Base-by-base conservation (phyloP, 257 asterid genomes). In the Nyctanthes arbortristis region DNA sequence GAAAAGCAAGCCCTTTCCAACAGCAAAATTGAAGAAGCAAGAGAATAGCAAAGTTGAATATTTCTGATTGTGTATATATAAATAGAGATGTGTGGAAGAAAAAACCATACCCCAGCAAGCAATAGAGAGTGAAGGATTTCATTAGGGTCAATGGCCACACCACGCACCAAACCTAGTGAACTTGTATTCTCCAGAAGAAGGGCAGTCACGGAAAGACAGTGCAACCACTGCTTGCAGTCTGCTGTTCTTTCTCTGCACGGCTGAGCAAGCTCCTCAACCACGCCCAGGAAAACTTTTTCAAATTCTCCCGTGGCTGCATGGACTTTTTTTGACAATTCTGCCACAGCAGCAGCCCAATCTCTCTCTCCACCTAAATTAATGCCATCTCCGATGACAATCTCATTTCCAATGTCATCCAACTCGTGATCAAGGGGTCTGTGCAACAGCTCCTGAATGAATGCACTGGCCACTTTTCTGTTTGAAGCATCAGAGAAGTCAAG, bases 241-340 rank as follows among this genome's bases (percentile, higher is more conserved):
- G 99, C 99, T 27, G 95, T 91, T 71, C 99, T 89, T 80, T 93
- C 99, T 77, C 99, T 78, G 81, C 99, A 93, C 62, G 99, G 91
- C 68, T 79, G 88, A 80, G 95, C 96, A 74, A 89, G 95, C 79
- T 84, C 97, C 68, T 84, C 96, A 34, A 91, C 79, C 67, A 89
- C 91, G n/a, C 70, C 65, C 58, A 91, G 84, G 43, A 91, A 82
- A 79, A 87, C 86, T 71, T 87, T 96, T 76, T 89, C 97, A 35
- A 89, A 89, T 80, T 93, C 99, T 67, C 99, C 96, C 5, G 75
- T 60, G 40, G 88, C 79, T 66, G 96, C 87, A 73, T 91, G 96
- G 61, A 91, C 94, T 80, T 85, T 84, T 75, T 80, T 89, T 58
- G 92, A 84, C 73, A 93, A 76, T 72, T 87, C 91, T 32, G 88